Evolutionary conservation across 805 yeast genomes (phyloP).

Genomic region (Candida anglica): DNA sequence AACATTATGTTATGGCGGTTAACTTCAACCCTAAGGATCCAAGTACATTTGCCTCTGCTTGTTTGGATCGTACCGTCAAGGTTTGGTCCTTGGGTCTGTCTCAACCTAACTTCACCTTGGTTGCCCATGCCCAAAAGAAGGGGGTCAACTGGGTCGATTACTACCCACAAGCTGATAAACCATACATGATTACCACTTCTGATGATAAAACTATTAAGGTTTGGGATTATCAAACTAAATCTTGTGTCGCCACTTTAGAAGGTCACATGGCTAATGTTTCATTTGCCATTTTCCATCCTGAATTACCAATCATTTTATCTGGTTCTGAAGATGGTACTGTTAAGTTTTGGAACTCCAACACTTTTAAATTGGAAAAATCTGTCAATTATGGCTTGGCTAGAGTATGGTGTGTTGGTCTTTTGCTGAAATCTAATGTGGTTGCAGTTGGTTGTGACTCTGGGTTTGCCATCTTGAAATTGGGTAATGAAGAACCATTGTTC

Average conservation of each 20-base stretch:
- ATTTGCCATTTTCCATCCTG: slow-evolving; percentile 97
- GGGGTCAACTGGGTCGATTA: slow-evolving; percentile 97
- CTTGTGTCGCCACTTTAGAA: slow-evolving; percentile 88
- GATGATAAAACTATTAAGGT: slow-evolving; percentile 86
- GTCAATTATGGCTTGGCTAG: slow-evolving; percentile 90
- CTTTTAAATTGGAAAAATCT: slow-evolving; percentile 90
- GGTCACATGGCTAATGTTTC: slow-evolving; percentile 95
- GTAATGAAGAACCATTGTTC: slow-evolving; percentile 89
- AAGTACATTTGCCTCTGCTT: slow-evolving; percentile 95
- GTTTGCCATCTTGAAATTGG: slow-evolving; percentile 79
- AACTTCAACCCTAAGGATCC: slow-evolving; percentile 97
- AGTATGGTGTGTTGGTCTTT: slow-evolving; percentile 89
- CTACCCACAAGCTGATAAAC: slow-evolving; percentile 96
- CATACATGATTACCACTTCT: slow-evolving; percentile 86
- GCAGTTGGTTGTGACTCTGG: slow-evolving; percentile 97
- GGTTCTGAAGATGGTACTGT: slow-evolving; percentile 97
- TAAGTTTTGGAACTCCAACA: slow-evolving; percentile 91
- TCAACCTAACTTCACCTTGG: slow-evolving; percentile 84
- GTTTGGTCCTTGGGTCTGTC: slow-evolving; percentile 92
- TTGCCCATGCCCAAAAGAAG: slow-evolving; percentile 77
- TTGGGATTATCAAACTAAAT: slow-evolving; percentile 97
- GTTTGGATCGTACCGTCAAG: slow-evolving; percentile 93
- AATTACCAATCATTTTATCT: slow-evolving; percentile 86
- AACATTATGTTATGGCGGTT: slow-evolving; percentile 90
- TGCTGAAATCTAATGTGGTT: slow-evolving; percentile 66